Conservation (phyloP, 495 filamentous ascomycete species). For the Penicillium desertorum region DNA sequence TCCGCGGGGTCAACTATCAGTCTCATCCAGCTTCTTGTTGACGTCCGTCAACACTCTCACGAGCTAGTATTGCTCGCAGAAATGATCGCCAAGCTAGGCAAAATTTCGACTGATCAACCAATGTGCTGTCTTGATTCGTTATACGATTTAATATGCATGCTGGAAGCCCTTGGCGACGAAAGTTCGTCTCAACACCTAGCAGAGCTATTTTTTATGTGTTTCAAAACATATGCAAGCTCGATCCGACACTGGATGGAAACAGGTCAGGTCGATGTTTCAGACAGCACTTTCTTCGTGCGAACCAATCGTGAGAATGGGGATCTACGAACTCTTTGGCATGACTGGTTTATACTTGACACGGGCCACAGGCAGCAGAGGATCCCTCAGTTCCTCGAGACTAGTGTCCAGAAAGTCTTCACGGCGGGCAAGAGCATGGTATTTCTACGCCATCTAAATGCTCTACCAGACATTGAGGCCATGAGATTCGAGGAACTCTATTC, state of each 20-base stretch:
- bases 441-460: constrained; percentile 57
- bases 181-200: constrained; percentile 59
- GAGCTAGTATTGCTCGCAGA: constrained; percentile 56
- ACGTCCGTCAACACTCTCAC: constrained; percentile 52
- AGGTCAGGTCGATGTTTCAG: constrained; percentile 62
- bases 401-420: constrained; percentile 70
- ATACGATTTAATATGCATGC: constrained; percentile 63
- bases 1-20: constrained; percentile 39
- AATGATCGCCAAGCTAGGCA: constrained; percentile 37
- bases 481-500: constrained; percentile 57
- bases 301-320: constrained; percentile 57
- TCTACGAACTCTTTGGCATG: constrained; percentile 67
- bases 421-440: constrained; percentile 88
- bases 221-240: constrained; percentile 77
- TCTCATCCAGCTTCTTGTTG: constrained; percentile 61
- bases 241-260: constrained; percentile 83
- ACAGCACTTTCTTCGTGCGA: constrained; percentile 73
- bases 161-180: constrained; percentile 67
- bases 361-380: constrained; percentile 56
- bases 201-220: constrained; percentile 75
- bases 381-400: constrained; percentile 70
- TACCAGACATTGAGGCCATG: constrained; percentile 35
- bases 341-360: constrained; percentile 65
- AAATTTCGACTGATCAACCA: constrained; percentile 32
- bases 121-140: constrained; percentile 71